A percentile compares a stretch with the other conserved stretches of the same genome.
phyloP scores from a whole-genome alignment of 805 yeast species.

The Saturnispora dispora region DNA sequence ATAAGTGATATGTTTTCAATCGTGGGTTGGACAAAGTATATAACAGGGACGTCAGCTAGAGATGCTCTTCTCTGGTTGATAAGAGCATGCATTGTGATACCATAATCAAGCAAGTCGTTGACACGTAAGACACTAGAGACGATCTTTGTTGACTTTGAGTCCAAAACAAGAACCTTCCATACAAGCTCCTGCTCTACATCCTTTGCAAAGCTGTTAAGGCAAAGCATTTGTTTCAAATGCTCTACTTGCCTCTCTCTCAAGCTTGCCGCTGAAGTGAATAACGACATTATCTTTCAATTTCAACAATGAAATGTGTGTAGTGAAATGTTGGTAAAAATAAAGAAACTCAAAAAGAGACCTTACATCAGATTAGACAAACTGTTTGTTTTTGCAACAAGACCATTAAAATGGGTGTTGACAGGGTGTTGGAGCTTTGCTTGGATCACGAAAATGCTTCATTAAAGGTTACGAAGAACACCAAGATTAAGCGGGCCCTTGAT shows the following conservation, averaged over 20 bases:
- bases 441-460: not conserved
- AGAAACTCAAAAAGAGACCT: not conserved
- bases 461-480: conserved; percentile 1
- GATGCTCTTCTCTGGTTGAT: conserved; percentile 68
- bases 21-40: conserved; percentile 87
- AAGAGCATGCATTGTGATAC: conserved; percentile 82
- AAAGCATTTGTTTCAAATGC: conserved; percentile 72
- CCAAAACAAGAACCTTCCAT: conserved; percentile 90
- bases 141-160: conserved; percentile 70
- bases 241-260: conserved; percentile 25
- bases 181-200: conserved; percentile 62
- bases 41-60: conserved; percentile 88
- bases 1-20: conserved; percentile 62
- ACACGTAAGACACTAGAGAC: conserved; percentile 89
- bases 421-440: not conserved
- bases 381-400: not conserved
- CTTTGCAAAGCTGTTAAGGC: conserved; percentile 50
- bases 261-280: conserved; percentile 13
- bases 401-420: not conserved
- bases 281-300: conserved; percentile 13
- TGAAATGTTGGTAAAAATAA: not conserved
- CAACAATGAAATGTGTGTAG: not conserved
- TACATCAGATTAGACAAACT: not conserved
- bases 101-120: conserved; percentile 80
- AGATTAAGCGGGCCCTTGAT: conserved; percentile 1